Evolutionary conservation across 2,329 filamentous ascomycete species (phyloP), one percentile per base, ranked within the genome.

Genomic region (Orbilia quercus): DNA sequence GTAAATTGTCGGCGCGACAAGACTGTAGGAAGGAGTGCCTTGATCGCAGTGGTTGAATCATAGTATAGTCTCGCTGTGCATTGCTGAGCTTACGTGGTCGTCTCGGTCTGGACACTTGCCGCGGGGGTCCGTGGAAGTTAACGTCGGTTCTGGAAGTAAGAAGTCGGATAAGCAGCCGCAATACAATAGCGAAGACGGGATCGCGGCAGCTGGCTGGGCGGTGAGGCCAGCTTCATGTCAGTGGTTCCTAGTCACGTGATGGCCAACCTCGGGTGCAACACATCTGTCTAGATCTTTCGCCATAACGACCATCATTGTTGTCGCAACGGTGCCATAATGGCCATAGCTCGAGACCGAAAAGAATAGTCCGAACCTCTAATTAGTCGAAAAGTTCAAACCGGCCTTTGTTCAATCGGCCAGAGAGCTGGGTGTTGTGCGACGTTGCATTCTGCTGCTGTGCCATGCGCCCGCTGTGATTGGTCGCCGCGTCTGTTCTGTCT

Each of bases 401-500:
- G 44, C 16, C 22, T 40, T 40, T 40, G 12, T 3, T 31, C 28
- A 5, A 9, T 9, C 28, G 4, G 28, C 9, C 22, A 14, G 18
- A 23, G n/a, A 23, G 23, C 28, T 50, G 44, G 7, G n/a, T 28
- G 45, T 28, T 44, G 45, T 16, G 28, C 22, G 63, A 50, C 63
- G 44, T 48, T 53, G 54, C 22, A 50, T 59, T 59, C 25, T 22
- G 53, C 45, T 12, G 53, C 36, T 40, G 45, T 36, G 53, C 14
- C 45, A 20, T 38, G 14, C 40, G 50, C 22, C 34, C 23, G 42
- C 44, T 63, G 9, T 72, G 66, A 72, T 72, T 72, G 66, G 66
- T 28, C 53, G 36, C 45, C 66, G 66, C 66, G 66, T 31, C 28
- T 31, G 28, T 72, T 36, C 34, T 25, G 22, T 44, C 6, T 31